Evolutionary conservation across 208 protist genomes (phyloP), one percentile per base, ranked within the genome.

Genomic region (Trypanosoma caninum): DNA sequence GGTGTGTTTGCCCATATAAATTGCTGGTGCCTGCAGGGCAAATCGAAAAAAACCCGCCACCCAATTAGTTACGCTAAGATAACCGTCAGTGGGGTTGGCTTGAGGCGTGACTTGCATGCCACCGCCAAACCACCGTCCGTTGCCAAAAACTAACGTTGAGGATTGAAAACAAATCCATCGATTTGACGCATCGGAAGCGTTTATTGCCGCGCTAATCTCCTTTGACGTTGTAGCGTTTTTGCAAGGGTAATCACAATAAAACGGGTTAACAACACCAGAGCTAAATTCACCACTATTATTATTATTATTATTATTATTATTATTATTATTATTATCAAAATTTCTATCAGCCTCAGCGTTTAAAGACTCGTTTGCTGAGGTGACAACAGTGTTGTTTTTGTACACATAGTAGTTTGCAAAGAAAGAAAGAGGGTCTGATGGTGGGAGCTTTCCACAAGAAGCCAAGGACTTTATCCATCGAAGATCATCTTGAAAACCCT

Each of bases 121-220:
- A 0, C 87, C 87, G 46, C 87, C 87, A 69, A 80, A 94, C 76
- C 80, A 94, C 14, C 82, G 72, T 2, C 87, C 87, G 60, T 90
- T 91, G 6, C 71, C 81, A 66, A 94, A 91, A 27, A 77, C 80
- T 20, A 91, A n/a, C 54, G 80, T 90, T 0, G 82, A 94, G 0
- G 84, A 89, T 0, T 55, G 35, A 28, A 89, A 52, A 64, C 74
- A 68, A 31, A 87, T 76, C 84, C 87, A 94, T 10, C 40, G 45
- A 10, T 58, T 61, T 22, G 54, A 40, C 3, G 18, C 31, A 30
- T 35, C 67, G 20, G 14, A 13, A 34, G 50, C n/a, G 48, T 57
- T 16, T 7, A 74, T 6, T 3, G 59, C 34, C 14, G 52, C 38
- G 35, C 57, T 9, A 40, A 74, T 65, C 40, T 64, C 59, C 3